Conservation (phyloP, 2,329 filamentous ascomycete species). For the Phialophora macrospora region DNA sequence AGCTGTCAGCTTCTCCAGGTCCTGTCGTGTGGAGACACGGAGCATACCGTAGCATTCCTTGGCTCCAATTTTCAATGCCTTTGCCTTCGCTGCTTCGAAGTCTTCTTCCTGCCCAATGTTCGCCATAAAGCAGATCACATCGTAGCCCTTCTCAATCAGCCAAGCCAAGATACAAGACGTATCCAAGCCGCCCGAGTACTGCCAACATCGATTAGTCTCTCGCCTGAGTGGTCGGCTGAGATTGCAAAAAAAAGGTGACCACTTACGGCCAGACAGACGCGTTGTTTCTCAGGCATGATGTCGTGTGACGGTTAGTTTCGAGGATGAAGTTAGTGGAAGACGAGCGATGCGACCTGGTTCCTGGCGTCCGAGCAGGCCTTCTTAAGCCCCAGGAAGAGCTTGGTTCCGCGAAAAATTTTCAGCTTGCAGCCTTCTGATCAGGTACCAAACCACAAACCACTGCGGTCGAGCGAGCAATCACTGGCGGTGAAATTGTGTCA, state of each 20-base stretch:
- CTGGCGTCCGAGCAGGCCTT: neutral
- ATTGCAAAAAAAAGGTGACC: neutral
- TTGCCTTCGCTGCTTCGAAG: slow-evolving; percentile 74
- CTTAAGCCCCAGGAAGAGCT: slow-evolving; percentile 2
- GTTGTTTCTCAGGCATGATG: slow-evolving; percentile 22
- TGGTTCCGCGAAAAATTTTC: slow-evolving; percentile 7
- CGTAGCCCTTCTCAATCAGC: slow-evolving; percentile 55
- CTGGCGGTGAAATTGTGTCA: slow-evolving; percentile 7
- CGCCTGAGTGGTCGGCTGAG: neutral
- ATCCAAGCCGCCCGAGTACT: slow-evolving; percentile 58
- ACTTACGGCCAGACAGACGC: slow-evolving; percentile 22
- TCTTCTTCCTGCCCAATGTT: slow-evolving; percentile 75
- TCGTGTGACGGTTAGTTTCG: neutral
- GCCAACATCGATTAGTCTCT: neutral
- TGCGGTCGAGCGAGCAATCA: neutral
- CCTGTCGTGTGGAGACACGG: neutral
- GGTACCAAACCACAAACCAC: neutral
- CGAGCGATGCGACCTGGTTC: neutral
- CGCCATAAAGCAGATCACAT: slow-evolving; percentile 70
- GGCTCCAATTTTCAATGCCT: slow-evolving; percentile 66
- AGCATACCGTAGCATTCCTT: slow-evolving; percentile 56
- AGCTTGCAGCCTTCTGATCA: neutral
- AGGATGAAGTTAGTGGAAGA: neutral
- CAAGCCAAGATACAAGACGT: slow-evolving; percentile 62
- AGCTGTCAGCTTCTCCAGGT: slow-evolving; percentile 21